These are phyloP conservation scores for Alternaria angustiovoidea DNA, from an alignment of 2,329 filamentous ascomycete species.

Conservation along the genomic window DNA sequence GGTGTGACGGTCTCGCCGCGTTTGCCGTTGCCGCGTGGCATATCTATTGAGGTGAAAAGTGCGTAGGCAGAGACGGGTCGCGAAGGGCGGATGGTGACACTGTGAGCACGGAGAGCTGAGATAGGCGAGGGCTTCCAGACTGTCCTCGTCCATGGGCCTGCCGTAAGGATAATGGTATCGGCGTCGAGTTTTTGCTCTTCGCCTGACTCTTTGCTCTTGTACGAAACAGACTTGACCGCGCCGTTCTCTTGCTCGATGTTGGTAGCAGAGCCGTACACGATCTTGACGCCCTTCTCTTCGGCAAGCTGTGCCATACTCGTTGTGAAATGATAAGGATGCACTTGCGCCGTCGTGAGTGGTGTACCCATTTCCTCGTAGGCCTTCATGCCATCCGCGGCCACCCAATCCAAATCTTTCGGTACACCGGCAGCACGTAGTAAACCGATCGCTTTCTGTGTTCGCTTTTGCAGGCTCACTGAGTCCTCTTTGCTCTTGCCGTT, in stretches of 20 bases:
- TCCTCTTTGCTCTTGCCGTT: conserved; percentile 45
- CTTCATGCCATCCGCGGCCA: conserved; percentile 71
- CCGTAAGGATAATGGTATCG: conserved; percentile 65
- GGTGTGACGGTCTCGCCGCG: conserved; percentile 71
- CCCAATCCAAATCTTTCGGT: conserved; percentile 84
- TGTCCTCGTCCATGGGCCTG: conserved; percentile 68
- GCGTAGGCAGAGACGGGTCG: conserved; percentile 74
- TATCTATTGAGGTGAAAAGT: conserved; percentile 84
- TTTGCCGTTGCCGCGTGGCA: conserved; percentile 63
- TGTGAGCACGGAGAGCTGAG: conserved; percentile 67
- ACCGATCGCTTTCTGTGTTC: conserved; percentile 58
- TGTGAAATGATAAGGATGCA: conserved; percentile 92
- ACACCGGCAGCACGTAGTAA: conserved; percentile 67
- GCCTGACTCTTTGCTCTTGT: conserved; percentile 60
- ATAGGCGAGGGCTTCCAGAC: conserved; percentile 66
- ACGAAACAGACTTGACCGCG: conserved; percentile 69
- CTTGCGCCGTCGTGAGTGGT: conserved; percentile 83
- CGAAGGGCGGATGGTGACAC: conserved; percentile 66
- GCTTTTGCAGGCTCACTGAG: conserved; percentile 64
- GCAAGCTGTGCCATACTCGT: conserved; percentile 82
- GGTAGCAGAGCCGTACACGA: conserved; percentile 74
- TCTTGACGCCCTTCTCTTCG: conserved; percentile 63
- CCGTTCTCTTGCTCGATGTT: conserved; percentile 67
- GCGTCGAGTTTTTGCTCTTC: conserved; percentile 61
- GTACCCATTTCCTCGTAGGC: conserved; percentile 86